Base-by-base conservation (phyloP, 768 basidiomycete species). In the Amanita rimosa region DNA sequence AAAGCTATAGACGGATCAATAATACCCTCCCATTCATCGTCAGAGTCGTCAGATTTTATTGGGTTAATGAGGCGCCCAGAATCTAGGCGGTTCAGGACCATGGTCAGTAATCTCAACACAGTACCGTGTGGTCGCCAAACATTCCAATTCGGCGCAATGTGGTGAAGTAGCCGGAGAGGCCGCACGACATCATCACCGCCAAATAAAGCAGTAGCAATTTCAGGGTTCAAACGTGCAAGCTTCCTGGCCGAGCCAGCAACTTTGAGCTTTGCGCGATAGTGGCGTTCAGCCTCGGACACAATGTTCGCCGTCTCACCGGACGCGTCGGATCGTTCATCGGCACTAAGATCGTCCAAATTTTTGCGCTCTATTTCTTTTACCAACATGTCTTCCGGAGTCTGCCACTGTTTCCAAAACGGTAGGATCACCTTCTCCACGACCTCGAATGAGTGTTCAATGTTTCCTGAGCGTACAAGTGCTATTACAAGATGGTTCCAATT, bases 401-500 rank as follows among this genome's bases (percentile, higher is more conserved):
- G 50, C 52, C 48, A 51, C 43, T 57, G 52, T 13, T 36, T 36
- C 48, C 40, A 49, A 55, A 75, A 75, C 0, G 79, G 81, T 21
- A 92, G 57, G 45, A 96, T 69, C 38, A 96, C 78, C 46, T 74
- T 70, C 60, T 97, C 88, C 36, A 90, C 62, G 29, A 94, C 71
- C 55, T 84, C 79, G 63, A 94, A 92, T 7, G 89, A 91, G 39
- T 83, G 82, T 55, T 84, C 80, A n/a, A 79, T 66, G 57, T 93
- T 78, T 21, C 87, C 89, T 0, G 85, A 88, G 26, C 86, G 80
- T 34, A 91, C 70, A 19, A 94, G 72, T 11, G 81, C 84, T 8
- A 84, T 70, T 21, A 73, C 74, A 22, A 96, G 72, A 57, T 88
- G 81, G 58, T 95, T 96, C 87, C 91, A 98, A 62, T 96, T 97